These are phyloP conservation scores for Pyrenochaeta sp. DNA, from an alignment of 2,329 filamentous ascomycete genomes.

Conservation along the genomic window DNA sequence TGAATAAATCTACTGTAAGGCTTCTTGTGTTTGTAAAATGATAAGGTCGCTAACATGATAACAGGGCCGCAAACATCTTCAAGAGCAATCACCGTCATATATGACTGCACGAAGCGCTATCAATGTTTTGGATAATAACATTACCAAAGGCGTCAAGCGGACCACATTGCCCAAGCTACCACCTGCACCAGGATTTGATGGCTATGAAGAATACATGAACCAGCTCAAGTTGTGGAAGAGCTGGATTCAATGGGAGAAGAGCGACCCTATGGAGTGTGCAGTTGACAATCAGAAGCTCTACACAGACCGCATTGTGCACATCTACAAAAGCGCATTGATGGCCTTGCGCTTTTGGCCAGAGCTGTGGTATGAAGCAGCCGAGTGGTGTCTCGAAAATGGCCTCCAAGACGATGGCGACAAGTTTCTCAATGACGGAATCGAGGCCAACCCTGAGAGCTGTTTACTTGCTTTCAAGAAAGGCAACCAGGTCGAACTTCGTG, in stretches of 20 bases:
- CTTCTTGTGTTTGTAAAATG: neutral
- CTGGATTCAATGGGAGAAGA: slow-evolving; percentile 96
- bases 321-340: slow-evolving; percentile 94
- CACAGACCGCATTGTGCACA: slow-evolving; percentile 82
- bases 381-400: slow-evolving; percentile 86
- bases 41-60: slow-evolving; percentile 23
- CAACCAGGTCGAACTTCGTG: slow-evolving; percentile 82
- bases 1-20: slow-evolving; percentile 89
- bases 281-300: slow-evolving; percentile 79
- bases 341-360: slow-evolving; percentile 93
- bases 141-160: slow-evolving; percentile 77
- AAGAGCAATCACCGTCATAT: slow-evolving; percentile 90
- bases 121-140: slow-evolving; percentile 90
- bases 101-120: slow-evolving; percentile 95
- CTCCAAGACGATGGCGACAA: slow-evolving; percentile 75
- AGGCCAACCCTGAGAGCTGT: slow-evolving; percentile 92
- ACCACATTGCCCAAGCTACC: slow-evolving; percentile 82
- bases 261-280: slow-evolving; percentile 86
- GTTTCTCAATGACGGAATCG: slow-evolving; percentile 81
- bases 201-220: slow-evolving; percentile 80
- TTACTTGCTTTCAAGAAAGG: slow-evolving; percentile 88
- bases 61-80: slow-evolving; percentile 90
- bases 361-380: slow-evolving; percentile 92
- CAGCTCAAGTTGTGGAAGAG: slow-evolving; percentile 91
- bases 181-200: slow-evolving; percentile 84